Evolutionary conservation across 768 basidiomycete genomes (phyloP).

Genomic region (Lepiota venenata): DNA sequence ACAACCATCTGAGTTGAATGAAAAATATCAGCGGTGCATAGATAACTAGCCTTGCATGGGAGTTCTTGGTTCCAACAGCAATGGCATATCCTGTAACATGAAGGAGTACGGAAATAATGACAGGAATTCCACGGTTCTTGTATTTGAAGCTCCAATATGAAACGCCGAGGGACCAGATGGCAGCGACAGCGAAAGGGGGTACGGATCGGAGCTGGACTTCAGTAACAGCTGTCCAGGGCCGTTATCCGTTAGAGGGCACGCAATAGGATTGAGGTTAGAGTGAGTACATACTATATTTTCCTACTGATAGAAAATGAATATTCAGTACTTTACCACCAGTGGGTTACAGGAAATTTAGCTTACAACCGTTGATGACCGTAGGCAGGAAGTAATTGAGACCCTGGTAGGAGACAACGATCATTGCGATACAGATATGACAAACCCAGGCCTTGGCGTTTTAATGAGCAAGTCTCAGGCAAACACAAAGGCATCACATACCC

Average conservation of each 20-base stretch:
- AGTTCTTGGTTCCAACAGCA: constrained; percentile 36
- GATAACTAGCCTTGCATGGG: constrained; percentile 26
- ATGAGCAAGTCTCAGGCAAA: not conserved
- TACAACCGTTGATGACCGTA: constrained; percentile 41
- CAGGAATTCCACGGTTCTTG: constrained; percentile 31
- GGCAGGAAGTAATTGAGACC: constrained; percentile 43
- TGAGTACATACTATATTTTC: constrained; percentile 29
- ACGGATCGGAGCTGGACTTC: constrained; percentile 46
- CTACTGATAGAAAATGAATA: constrained; percentile 20
- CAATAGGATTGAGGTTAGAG: not conserved
- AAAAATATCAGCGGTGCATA: too few relatives aligned
- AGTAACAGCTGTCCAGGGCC: constrained; percentile 29
- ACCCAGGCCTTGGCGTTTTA: constrained; percentile 22
- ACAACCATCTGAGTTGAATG: too few relatives aligned
- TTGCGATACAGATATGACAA: constrained; percentile 25
- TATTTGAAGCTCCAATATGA: constrained; percentile 33
- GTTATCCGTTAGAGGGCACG: too few relatives aligned
- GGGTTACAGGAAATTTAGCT: not conserved
- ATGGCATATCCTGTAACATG: constrained; percentile 42
- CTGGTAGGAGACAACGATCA: constrained; percentile 41
- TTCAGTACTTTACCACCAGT: not conserved
- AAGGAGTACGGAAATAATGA: constrained; percentile 31
- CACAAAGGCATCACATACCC: constrained; percentile 9
- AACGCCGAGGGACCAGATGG: constrained; percentile 34
- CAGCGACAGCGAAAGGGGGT: constrained; percentile 40